These are phyloP conservation scores for Wilcoxina mikolae DNA, from an alignment of 495 filamentous ascomycete genomes.

Conservation along the genomic window DNA sequence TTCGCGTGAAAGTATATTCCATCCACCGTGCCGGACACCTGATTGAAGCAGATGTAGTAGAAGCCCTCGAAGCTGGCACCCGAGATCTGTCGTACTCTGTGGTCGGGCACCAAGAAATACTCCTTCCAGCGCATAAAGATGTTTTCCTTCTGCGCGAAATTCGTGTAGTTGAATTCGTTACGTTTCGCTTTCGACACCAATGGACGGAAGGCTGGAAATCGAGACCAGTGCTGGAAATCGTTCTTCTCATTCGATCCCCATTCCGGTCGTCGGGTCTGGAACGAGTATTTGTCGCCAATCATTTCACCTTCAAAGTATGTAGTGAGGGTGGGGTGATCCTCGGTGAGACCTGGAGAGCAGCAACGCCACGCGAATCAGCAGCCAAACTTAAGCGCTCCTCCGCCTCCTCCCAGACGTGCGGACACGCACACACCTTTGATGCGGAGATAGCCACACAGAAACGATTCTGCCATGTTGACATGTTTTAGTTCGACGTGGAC, in stretches of 20 bases:
- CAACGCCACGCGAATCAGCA: neutral
- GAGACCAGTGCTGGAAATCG: conserved; percentile 84
- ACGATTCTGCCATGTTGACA: conserved; percentile 88
- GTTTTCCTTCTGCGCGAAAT: conserved; percentile 70
- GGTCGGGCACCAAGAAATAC: conserved; percentile 92
- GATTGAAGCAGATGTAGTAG: conserved; percentile 99
- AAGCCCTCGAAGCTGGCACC: conserved; percentile 98
- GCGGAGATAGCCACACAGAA: conserved; percentile 84
- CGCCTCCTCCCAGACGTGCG: neutral
- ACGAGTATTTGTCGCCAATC: conserved; percentile 86
- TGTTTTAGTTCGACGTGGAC: conserved; percentile 96
- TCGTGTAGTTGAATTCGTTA: conserved; percentile 39
- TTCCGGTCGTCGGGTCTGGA: conserved; percentile 71
- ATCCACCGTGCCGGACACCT: conserved; percentile 63
- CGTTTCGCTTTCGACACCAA: conserved; percentile 56
- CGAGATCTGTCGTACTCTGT: conserved; percentile 72
- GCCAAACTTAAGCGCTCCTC: neutral
- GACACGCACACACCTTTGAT: conserved; percentile 61
- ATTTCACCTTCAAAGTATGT: conserved; percentile 99
- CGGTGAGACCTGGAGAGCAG: conserved; percentile 74
- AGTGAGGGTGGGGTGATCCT: conserved; percentile 88
- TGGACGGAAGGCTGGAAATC: conserved; percentile 74
- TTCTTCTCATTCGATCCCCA: conserved; percentile 92
- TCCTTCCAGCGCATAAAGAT: conserved; percentile 99
- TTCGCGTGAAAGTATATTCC: conserved; percentile 97